These are phyloP conservation scores for Cordia subcordata DNA, from an alignment of 257 asterid species.

Conservation along the genomic window DNA sequence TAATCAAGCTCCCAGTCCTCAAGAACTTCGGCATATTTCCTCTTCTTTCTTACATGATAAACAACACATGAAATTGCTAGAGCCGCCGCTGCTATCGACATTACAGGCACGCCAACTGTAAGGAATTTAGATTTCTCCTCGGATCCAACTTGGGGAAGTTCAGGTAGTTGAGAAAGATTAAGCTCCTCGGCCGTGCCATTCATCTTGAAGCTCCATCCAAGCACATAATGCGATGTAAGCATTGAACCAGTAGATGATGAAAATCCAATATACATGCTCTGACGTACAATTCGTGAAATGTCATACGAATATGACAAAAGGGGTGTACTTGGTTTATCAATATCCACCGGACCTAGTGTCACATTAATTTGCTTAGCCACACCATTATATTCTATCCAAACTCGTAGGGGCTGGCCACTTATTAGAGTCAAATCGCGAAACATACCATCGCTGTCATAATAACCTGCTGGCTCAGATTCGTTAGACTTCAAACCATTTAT, in stretches of 20 bases:
- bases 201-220: conserved; percentile 24
- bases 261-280: conserved; percentile 18
- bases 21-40: conserved; percentile 13
- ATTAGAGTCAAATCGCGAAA: conserved; percentile 31
- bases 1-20: conserved; percentile 29
- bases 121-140: background rate
- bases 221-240: conserved; percentile 9
- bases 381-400: conserved; percentile 17
- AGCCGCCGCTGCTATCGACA: background rate
- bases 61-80: background rate
- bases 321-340: conserved; percentile 9
- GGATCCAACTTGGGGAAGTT: conserved; percentile 5
- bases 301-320: conserved; percentile 8
- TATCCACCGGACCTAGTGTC: conserved; percentile 11
- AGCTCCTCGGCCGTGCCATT: conserved; percentile 12
- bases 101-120: conserved; percentile 1
- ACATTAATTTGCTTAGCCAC: conserved; percentile 8
- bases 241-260: conserved; percentile 8
- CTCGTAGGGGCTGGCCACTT: conserved; percentile 12
- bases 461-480: conserved; percentile 9
- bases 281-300: conserved; percentile 8
- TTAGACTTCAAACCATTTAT: conserved; percentile 8
- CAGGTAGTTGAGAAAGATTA: conserved; percentile 9
- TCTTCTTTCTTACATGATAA: conserved; percentile 16
- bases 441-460: conserved; percentile 1